Evolutionary conservation across 1,284 basidiomycete genomes (phyloP), one percentile per base, ranked within the genome.

Genomic region (Ceratobasidium sp.): DNA sequence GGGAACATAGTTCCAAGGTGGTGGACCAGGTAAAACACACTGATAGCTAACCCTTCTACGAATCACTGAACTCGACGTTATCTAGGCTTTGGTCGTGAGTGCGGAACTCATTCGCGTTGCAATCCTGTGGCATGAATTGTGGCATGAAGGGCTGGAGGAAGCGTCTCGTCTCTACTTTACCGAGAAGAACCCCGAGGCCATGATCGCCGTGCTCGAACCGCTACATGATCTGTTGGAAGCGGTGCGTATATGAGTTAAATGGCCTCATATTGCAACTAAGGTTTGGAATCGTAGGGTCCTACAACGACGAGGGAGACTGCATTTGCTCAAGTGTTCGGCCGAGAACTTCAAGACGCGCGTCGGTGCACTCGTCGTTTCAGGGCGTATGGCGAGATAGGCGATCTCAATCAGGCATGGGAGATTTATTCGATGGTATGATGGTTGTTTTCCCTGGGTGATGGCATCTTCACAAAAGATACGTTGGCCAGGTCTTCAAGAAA

Each of bases 381-480:
- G 54, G 89, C 91, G 51, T 94, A 94, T 81, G 94, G 94, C 49
- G 97, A 99, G 82, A 90, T 91, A 76, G 91, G 90, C 76, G 96
- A 99, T 82, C 86, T 99, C 75, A 98, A 99, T 82, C 96, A 95
- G 83, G 98, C 98, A n/a, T 99, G 98, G 98, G 98, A 99, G 82
- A 94, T 99, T 37, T 99, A 99, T 85, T 99, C 98, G 82, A 91
- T 92, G 67, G 91, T 90, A 82, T 76, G 88, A 80, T 13, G n/a
- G 37, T 35, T 28, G 4, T 35, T 37, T 58, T 33, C 39, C 39
- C 31, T 23, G 15, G 23, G 23, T 33, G 35, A 63, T 47, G 49
- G 15, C 37, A 33, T 7, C 35, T 42, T 71, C 28, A 75, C 8
- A 54, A n/a, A 26, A n/a, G 20, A 64, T 56, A 20, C 60, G 64